Evolutionary conservation across 2,329 filamentous ascomycete species (phyloP), one percentile per base, ranked within the genome.

Genomic region (Neopestalotiopsis sp.): DNA sequence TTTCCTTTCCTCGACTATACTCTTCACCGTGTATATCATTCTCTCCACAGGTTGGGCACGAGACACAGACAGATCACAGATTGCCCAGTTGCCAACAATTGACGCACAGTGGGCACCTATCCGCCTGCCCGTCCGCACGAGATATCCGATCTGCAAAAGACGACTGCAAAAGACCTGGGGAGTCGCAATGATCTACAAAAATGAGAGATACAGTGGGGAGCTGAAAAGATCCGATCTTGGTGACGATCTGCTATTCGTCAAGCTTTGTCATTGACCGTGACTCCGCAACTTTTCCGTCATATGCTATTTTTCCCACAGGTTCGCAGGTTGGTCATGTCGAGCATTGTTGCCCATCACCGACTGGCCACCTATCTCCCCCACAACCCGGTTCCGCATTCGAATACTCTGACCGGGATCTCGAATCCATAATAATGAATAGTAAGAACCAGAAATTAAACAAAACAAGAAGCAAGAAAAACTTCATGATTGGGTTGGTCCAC

Each of bases 181-280:
- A 42, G n/a, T 62, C 59, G 59, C 59, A 62, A 62, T 17, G 59
- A 62, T 62, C 59, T 62, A 62, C 59, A 20, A 14, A 34, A 20
- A 34, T 59, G 59, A 62, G n/a, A 62, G 59, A 62, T 62, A 62
- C 59, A 40, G 59, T 62, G 61, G 61, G 61, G 61, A 49, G 40
- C 38, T 49, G 34, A 49, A 64, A 64, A 49, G 61, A 45, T 49
- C 61, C 42, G 61, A 64, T 64, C 61, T 45, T 45, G 61, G 61
- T 45, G 38, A 64, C 42, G 38, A 64, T 49, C 61, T 64, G 38
- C 38, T 20, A 45, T 28, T 59, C n/a, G 42, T 53, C 61, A 49
- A 28, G 20, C 20, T 24, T 53, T 64, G 61, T 49, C 20, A 45
- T 30, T 38, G n/a, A 28, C 61, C 4, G 7, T 53, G 12, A 12